Conservation (phyloP, 805 yeast species). For the Candida ortonii region DNA sequence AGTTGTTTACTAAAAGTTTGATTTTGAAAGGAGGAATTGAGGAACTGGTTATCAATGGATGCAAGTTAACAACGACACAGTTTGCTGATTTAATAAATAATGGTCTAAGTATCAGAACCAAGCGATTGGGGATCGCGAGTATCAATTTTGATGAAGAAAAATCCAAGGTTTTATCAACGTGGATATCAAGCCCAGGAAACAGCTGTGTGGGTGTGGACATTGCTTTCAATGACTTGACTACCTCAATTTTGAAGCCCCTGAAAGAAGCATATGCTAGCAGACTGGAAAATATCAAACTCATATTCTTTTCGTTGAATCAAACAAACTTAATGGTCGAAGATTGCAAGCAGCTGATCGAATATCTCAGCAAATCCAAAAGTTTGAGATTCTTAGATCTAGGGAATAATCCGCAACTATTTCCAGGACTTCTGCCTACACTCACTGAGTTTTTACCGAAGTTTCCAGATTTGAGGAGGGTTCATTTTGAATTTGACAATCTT, state of each 20-base stretch:
- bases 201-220: conserved; percentile 55
- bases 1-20: conserved; percentile 43
- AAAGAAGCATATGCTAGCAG: conserved; percentile 37
- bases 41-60: conserved; percentile 57
- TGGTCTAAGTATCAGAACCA: conserved; percentile 43
- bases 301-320: conserved; percentile 52
- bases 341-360: conserved; percentile 38
- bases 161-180: conserved; percentile 41
- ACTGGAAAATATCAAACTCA: conserved; percentile 32
- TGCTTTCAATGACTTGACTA: conserved; percentile 50
- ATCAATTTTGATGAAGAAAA: conserved; percentile 45
- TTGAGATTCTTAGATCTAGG: conserved; percentile 53
- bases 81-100: conserved; percentile 40
- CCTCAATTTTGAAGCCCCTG: conserved; percentile 46
- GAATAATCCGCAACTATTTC: conserved; percentile 50
- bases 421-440: conserved; percentile 45
- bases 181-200: conserved; percentile 44
- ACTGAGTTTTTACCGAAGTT: conserved; percentile 44
- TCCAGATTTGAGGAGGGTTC: conserved; percentile 46
- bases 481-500: conserved; percentile 53
- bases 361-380: conserved; percentile 38
- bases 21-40: conserved; percentile 49
- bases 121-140: conserved; percentile 52
- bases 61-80: conserved; percentile 42
- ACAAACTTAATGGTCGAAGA: conserved; percentile 42